These are phyloP conservation scores for Leccinum rimulosum DNA, from an alignment of 768 basidiomycete species.

Conservation along the genomic window DNA sequence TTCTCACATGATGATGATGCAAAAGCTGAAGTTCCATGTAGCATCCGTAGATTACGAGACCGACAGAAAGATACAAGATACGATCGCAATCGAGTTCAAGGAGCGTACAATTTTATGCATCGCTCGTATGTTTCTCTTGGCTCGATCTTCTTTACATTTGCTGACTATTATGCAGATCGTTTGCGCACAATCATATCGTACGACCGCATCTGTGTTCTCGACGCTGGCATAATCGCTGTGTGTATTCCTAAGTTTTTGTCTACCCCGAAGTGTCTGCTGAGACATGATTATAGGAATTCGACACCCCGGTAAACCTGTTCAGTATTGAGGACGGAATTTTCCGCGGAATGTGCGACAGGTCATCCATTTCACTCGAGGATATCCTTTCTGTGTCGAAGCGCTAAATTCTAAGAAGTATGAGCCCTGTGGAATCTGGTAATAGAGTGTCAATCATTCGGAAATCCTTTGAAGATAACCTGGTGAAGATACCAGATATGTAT, in stretches of 20 bases:
- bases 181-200: slow-evolving; percentile 85
- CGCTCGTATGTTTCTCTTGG: slow-evolving; percentile 56
- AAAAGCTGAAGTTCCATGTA: slow-evolving; percentile 17
- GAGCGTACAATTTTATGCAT: slow-evolving; percentile 87
- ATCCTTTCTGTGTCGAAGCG: slow-evolving; percentile 41
- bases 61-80: slow-evolving; percentile 87
- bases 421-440: background rate
- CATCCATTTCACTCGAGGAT: slow-evolving; percentile 70
- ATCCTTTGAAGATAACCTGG: too few relatives aligned
- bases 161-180: slow-evolving; percentile 52
- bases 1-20: background rate
- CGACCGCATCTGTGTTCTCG: slow-evolving; percentile 86
- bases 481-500: too few relatives aligned
- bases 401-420: background rate
- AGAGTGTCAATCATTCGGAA: background rate
- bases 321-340: slow-evolving; percentile 62
- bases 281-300: slow-evolving; percentile 58
- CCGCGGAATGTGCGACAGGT: slow-evolving; percentile 82
- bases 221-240: slow-evolving; percentile 73
- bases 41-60: slow-evolving; percentile 89
- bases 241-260: too few relatives aligned
- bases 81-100: slow-evolving; percentile 79
- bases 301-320: slow-evolving; percentile 71
- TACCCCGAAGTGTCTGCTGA: background rate
- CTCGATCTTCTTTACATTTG: background rate